Evolutionary conservation across 306 rosid species (phyloP), one percentile per base, ranked within the genome.

Genomic region (Vigna unguiculata): DNA sequence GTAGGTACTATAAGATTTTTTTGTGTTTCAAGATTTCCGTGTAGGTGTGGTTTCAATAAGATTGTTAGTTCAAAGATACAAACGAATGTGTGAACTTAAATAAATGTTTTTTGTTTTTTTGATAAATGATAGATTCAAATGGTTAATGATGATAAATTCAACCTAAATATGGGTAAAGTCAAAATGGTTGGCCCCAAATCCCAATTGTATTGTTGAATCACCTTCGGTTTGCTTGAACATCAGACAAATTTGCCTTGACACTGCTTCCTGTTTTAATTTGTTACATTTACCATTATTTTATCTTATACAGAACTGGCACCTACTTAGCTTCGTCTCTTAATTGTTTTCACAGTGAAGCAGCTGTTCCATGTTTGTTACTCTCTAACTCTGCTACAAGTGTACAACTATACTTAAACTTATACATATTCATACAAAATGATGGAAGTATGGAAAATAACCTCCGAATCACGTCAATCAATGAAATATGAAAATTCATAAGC

Each of bases 231-330:
- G 41, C 14, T 57, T 19, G 25, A 32, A 19, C 17, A 16, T 74
- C 7, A 57, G 61, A 68, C 69, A 25, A 49, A n/a, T 57, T 55
- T 78, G 48, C 62, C 38, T 63, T 40, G 49, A 36, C 49, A 52
- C 22, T 20, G 46, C 48, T 71, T 41, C 19, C 43, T 52, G 38
- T 53, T 52, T 55, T 55, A 16, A 55, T 38, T 51, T 2, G 19
- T 21, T 38, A 9, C 10, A 69, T 34, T 16, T 48, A 30, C 60
- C 48, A 63, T n/a, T 36, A 32, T 62, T 62, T 36, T 63, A 47
- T 63, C 69, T 28, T 61, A 32, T 63, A 36, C 28, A 36, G n/a
- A 38, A 21, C 48, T 9, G 2, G 7, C 30, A 4, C 49, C 60
- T 25, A 9, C 59, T 7, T 16, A 66, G 12, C 13, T 17, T 21